phyloP scores from a whole-genome alignment of 2,329 filamentous ascomycete species.

The Curvularia sp. region DNA sequence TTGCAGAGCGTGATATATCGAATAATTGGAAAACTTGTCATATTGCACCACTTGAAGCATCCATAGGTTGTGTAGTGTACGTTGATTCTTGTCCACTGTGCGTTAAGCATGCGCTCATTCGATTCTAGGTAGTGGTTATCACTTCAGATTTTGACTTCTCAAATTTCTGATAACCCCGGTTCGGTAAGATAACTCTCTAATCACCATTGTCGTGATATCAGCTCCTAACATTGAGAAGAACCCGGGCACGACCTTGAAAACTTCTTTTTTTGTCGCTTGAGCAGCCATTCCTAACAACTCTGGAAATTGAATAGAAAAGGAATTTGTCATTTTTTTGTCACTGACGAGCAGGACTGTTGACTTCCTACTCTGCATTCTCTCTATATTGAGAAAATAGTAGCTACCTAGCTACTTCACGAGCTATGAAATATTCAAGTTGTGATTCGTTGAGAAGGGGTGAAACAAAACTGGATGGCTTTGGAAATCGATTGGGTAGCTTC shows the following conservation, averaged over 20 bases:
- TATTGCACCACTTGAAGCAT: constrained; percentile 17
- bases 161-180: constrained; percentile 36
- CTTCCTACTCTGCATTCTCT: neutral
- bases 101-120: constrained; percentile 18
- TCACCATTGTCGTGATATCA: neutral
- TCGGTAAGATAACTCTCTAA: constrained; percentile 17
- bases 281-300: neutral
- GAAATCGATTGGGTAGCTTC: neutral
- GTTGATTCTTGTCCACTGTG: neutral
- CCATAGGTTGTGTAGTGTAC: constrained; percentile 29
- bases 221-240: constrained; percentile 19
- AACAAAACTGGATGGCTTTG: neutral
- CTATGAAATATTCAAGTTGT: neutral
- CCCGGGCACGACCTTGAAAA: constrained; percentile 22
- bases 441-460: neutral
- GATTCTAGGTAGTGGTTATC: constrained; percentile 35
- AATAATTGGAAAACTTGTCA: neutral
- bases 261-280: constrained; percentile 5
- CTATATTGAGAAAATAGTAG: no score
- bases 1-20: neutral
- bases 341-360: no score
- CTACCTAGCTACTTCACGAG: no score
- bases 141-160: constrained; percentile 35
- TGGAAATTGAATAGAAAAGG: neutral
- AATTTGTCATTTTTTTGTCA: no score